phyloP scores from a whole-genome alignment of 2,329 filamentous ascomycete species.

The Colletotrichum lini region DNA sequence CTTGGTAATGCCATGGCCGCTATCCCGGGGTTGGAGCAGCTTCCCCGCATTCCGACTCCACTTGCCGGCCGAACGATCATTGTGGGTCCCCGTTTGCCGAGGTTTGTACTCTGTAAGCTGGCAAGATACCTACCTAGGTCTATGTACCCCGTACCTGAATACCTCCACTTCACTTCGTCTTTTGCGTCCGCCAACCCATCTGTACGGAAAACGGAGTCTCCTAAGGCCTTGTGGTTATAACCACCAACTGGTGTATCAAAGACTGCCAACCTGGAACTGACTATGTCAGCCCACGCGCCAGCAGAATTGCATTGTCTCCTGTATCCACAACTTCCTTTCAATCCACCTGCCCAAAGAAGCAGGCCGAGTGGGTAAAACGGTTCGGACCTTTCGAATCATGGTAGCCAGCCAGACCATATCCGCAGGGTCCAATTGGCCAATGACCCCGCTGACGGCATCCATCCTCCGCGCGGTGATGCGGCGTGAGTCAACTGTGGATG shows the following conservation, averaged over 20 bases:
- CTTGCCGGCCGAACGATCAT: slow-evolving; percentile 36
- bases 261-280: neutral
- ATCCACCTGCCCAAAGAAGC: slow-evolving; percentile 31
- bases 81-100: slow-evolving; percentile 36
- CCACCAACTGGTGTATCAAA: too few relatives aligned
- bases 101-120: neutral
- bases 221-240: too few relatives aligned
- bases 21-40: slow-evolving; percentile 27
- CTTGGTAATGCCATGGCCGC: slow-evolving; percentile 17
- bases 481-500: slow-evolving; percentile 4
- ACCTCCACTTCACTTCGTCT: neutral
- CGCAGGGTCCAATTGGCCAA: neutral
- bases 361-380: slow-evolving; percentile 8
- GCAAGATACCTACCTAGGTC: neutral
- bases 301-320: slow-evolving; percentile 2
- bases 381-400: neutral
- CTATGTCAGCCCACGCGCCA: neutral
- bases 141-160: neutral
- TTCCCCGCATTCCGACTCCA: slow-evolving; percentile 41
- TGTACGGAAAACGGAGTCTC: neutral
- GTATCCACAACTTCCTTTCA: slow-evolving; percentile 7
- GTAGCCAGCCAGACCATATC: neutral
- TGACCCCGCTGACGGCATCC: neutral
- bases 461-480: slow-evolving; percentile 3
- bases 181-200: neutral